Evolutionary conservation across 1,284 basidiomycete genomes (phyloP), one percentile per base, ranked within the genome.

Genomic region (Xerocomus alliaceus): DNA sequence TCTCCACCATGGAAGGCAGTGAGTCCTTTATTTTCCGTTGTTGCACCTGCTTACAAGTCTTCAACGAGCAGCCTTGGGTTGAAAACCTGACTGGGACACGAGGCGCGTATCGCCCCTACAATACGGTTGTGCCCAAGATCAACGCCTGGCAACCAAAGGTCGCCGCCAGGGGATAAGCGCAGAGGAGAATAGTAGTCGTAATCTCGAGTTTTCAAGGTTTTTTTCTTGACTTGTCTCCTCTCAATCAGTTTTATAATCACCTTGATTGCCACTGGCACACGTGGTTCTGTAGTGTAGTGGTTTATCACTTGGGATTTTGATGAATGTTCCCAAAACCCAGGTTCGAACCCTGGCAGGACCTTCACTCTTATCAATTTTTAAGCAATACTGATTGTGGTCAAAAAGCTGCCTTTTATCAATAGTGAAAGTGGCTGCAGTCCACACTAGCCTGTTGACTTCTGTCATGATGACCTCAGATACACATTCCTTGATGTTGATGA

Each of bases 1-100:
- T 84, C 86, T 45, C 93, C 90, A 9, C 78, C 88, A 2, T 98
- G 95, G 95, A 85, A 93, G 77, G 84, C 86, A 34, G 95, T 96
- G 78, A 69, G 93, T 83, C 32, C 17, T 48, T 44, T 42, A 15
- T 11, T 6, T 26, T 39, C 9, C 10, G 12, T 53, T 3, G 18
- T 26, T 18, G 3, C 11, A 2, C 32, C 1, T 9, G 51, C 47
- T 61, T 17, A 59, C 28, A 37, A 37, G 44, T 26, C 41, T 53
- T 56, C 26, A 34, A 44, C 48, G 9, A 68, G 93, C 29, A 70
- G 94, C 87, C 88, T 0, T 93, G 88, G 82, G 74, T 84, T 1
- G 94, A 97, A 81, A 96, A 93, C 76, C 72, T 97, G 71, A 97
- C 95, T 22, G 95, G 95, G 22, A 97, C 95, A 12, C 82, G 94